These are phyloP conservation scores for Papiliotrema laurentii DNA, from an alignment of 1,284 basidiomycete species.

Conservation along the genomic window DNA sequence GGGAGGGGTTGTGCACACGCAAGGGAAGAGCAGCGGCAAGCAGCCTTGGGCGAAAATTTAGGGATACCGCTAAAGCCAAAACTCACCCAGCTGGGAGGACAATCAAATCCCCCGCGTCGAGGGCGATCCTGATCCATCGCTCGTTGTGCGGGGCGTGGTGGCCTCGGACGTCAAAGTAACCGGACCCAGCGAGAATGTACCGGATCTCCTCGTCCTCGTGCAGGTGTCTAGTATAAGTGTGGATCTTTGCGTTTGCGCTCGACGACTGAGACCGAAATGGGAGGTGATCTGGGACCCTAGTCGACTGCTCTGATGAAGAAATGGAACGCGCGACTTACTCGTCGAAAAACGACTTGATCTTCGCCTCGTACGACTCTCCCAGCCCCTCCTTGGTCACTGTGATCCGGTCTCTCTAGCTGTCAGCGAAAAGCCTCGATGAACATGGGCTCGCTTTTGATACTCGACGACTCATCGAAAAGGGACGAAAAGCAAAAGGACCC, in stretches of 20 bases:
- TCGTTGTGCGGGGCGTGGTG: conserved; percentile 48
- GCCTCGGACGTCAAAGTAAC: conserved; percentile 78
- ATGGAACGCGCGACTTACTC: conserved; percentile 56
- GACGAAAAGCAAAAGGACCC: no score
- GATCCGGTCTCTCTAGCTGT: conserved; percentile 57
- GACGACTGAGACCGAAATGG: no score
- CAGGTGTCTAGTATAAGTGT: conserved; percentile 58
- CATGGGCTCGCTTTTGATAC: no score
- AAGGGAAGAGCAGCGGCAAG: no score
- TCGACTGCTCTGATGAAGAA: no score
- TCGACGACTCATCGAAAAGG: no score
- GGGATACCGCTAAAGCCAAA: neutral
- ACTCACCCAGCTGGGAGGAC: conserved; percentile 63
- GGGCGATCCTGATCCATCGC: conserved; percentile 66
- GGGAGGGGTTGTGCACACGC: no score
- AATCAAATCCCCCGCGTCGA: conserved; percentile 66
- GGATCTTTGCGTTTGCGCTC: no score
- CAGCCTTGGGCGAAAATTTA: no score
- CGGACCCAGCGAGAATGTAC: conserved; percentile 72
- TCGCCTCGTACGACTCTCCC: conserved; percentile 71
- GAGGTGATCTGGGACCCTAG: no score
- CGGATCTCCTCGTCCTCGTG: conserved; percentile 90
- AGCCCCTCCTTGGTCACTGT: conserved; percentile 67
- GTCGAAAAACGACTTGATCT: conserved; percentile 72
- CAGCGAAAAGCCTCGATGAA: no score